These are phyloP conservation scores for Chloris gayana DNA, from an alignment of 176 grass and related monocot species.

Conservation along the genomic window DNA sequence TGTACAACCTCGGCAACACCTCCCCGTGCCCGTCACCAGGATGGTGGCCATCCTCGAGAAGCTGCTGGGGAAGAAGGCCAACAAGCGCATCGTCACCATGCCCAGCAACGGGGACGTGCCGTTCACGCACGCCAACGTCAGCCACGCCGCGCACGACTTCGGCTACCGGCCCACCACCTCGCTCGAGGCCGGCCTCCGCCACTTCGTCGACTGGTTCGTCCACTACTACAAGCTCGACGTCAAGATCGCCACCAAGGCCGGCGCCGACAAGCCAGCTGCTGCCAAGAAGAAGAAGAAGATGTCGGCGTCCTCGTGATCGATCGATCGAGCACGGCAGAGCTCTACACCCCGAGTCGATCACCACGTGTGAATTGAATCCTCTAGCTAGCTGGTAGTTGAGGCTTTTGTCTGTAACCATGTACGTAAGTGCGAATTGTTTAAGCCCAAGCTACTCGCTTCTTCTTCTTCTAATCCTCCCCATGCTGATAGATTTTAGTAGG, in stretches of 20 bases:
- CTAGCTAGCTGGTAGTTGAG: conserved; percentile 48
- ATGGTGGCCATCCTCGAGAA: conserved; percentile 89
- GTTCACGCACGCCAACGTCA: conserved; percentile 95
- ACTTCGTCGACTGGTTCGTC: conserved; percentile 90
- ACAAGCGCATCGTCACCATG: conserved; percentile 84
- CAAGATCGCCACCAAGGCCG: conserved; percentile 30
- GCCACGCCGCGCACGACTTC: conserved; percentile 75
- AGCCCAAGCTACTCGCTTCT: conserved; percentile 30
- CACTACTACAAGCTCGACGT: conserved; percentile 69
- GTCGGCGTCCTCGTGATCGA: conserved; percentile 47
- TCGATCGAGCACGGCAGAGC: conserved; percentile 1
- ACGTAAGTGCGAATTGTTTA: conserved; percentile 39
- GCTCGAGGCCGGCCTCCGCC: conserved; percentile 73
- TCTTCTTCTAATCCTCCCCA: conserved; percentile 26
- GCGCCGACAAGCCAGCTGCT: conserved; percentile 16
- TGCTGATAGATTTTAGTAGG: conserved; percentile 36
- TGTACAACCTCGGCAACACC: conserved; percentile 98
- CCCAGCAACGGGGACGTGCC: conserved; percentile 97
- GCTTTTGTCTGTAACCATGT: conserved; percentile 42
- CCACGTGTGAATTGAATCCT: conserved; percentile 56
- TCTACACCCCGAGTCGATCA: conserved; percentile 17
- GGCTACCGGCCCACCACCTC: conserved; percentile 88
- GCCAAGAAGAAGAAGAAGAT: conserved; percentile 52
- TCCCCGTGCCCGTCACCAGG: conserved; percentile 81
- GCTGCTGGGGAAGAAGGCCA: conserved; percentile 87